Evolutionary conservation across 306 rosid species (phyloP).

Genomic region (Casuarina cunninghamiana): DNA sequence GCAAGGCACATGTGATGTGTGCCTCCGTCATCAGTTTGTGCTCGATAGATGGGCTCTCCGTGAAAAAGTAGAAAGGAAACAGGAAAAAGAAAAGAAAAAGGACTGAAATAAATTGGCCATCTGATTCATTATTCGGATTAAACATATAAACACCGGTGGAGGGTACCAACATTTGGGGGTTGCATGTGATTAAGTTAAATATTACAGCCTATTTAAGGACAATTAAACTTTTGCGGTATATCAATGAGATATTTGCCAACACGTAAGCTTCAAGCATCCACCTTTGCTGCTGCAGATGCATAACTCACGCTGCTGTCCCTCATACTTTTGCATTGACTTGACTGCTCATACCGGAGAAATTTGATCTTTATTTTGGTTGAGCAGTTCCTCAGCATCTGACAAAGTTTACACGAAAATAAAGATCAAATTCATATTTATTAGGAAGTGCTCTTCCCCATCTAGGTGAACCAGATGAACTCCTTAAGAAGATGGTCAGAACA

Average conservation of each 20-base stretch:
- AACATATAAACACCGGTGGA: conserved; percentile 29
- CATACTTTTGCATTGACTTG: conserved; percentile 74
- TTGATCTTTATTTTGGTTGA: conserved; percentile 64
- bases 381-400: conserved; percentile 80
- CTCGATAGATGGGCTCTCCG: background rate
- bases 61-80: background rate
- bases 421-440: background rate
- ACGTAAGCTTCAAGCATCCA: conserved; percentile 54
- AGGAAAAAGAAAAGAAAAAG: background rate
- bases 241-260: conserved; percentile 23
- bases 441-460: background rate
- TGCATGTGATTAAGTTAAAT: conserved; percentile 13
- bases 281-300: conserved; percentile 94
- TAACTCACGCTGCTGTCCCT: conserved; percentile 96
- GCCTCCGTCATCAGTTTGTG: background rate
- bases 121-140: background rate
- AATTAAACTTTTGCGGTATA: conserved; percentile 28
- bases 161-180: background rate
- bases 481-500: conserved; percentile 2
- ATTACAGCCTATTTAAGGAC: conserved; percentile 29
- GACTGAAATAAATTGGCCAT: background rate
- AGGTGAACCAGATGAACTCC: background rate
- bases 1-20: background rate
- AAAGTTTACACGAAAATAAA: conserved; percentile 10
- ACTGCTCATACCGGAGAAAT: conserved; percentile 90